Evolutionary conservation across 1,284 basidiomycete genomes (phyloP), one percentile per base, ranked within the genome.

Genomic region (Fomitopsis betulina): DNA sequence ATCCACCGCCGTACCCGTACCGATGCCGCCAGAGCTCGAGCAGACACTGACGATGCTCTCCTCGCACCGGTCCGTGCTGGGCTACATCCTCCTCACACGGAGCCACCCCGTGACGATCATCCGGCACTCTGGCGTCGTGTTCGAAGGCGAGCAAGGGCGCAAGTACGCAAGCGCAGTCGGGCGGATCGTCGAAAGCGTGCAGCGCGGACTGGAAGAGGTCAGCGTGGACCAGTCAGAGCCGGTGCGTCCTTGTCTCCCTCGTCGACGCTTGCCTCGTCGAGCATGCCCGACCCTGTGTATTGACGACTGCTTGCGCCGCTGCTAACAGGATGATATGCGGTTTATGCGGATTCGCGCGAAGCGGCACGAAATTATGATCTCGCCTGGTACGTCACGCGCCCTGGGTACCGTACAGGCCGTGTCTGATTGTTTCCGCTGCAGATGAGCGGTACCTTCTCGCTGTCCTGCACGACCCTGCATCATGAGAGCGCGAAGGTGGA

Each of bases 321-420:
- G 12, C 45, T 17, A 13, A 21, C 63, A 96, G 93, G 94, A 96
- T 69, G 89, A 93, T 55, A 79, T 96, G 54, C 82, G 85, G 59
- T 94, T 97, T 68, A 85, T 97, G 82, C 79, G 94, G 54, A 94
- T 97, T 73, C 83, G 95, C 53, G 96, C 94, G 55, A 92, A 86
- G 70, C 82, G 89, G 58, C 94, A 97, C 71, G 95, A 97, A 70
- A 79, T 97, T 59, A 93, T 97, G 85, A 94, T 97, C 61, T 94
- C 94, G 3, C 94, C 94, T 60, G 91, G 94, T 94, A 59, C 47
- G 85, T 76, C 37, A 40, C 13, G 49, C 47, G 50, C 43, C 23
- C 42, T 37, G 35, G 35, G 35, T 6, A 37, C 30, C 49, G 19
- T n/a, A 19, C 12, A 27, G 6, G 21, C 25, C 50, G 49, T 17